Evolutionary conservation across 2,329 filamentous ascomycete genomes (phyloP).

Genomic region (Elsinoe arachidis): DNA sequence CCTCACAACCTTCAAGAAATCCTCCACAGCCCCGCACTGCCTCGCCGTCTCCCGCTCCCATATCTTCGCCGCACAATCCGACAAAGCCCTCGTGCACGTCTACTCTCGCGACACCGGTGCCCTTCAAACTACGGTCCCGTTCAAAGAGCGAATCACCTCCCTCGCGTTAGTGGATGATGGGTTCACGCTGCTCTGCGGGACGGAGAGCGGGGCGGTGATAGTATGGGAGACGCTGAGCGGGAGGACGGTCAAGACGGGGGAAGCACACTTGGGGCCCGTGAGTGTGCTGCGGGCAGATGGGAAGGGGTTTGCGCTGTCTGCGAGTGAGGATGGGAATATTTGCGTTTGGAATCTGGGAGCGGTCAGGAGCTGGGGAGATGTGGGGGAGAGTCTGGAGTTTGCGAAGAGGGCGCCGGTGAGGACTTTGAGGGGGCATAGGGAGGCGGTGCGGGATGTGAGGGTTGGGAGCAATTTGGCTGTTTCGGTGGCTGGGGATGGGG

Average conservation of each 20-base stretch:
- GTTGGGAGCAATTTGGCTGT: conserved; percentile 69
- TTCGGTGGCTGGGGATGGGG: conserved; percentile 76
- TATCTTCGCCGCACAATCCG: conserved; percentile 82
- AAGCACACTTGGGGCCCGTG: conserved; percentile 71
- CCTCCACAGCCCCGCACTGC: conserved; percentile 67
- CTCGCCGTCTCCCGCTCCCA: conserved; percentile 74
- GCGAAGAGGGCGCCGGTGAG: conserved; percentile 51
- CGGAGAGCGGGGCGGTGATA: conserved; percentile 74
- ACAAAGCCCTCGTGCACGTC: conserved; percentile 87
- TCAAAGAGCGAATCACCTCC: conserved; percentile 77
- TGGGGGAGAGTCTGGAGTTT: conserved; percentile 4
- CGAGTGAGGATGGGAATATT: conserved; percentile 77
- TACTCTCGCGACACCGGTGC: conserved; percentile 77
- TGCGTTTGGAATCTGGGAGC: conserved; percentile 60
- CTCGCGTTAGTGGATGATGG: conserved; percentile 61
- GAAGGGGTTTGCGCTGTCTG: conserved; percentile 66
- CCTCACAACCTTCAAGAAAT: conserved; percentile 82
- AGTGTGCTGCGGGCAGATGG: conserved; percentile 64
- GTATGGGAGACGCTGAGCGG: conserved; percentile 85
- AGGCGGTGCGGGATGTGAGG: conserved; percentile 56
- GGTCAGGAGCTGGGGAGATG: neutral
- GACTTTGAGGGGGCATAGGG: conserved; percentile 69
- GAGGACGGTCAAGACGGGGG: conserved; percentile 63
- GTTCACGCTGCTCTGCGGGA: conserved; percentile 66
- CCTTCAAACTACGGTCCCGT: conserved; percentile 80